Percentiles rank a stretch among this genome's conserved stretches.
phyloP scores from a whole-genome alignment of 805 yeast genomes.

The Tetrapisispora fleetii region DNA sequence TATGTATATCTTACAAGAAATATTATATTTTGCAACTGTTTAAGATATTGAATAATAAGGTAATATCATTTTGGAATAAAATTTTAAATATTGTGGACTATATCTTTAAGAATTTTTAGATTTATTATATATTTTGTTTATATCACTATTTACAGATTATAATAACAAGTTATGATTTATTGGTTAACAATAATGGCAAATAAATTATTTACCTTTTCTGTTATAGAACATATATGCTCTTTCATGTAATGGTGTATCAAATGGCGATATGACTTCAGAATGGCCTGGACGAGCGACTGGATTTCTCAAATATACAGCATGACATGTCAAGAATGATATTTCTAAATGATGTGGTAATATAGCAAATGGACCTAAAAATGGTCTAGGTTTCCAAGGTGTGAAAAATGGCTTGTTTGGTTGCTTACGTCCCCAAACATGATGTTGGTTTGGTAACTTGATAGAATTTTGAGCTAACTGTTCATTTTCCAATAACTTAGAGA shows the following conservation, averaged over 20 bases:
- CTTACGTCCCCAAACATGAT: slow-evolving; percentile 66
- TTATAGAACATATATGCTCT: slow-evolving; percentile 91
- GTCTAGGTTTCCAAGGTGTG: slow-evolving; percentile 96
- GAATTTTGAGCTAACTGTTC: slow-evolving; percentile 36
- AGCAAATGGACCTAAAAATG: slow-evolving; percentile 86
- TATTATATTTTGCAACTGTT: too few relatives aligned
- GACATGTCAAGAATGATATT: slow-evolving; percentile 82
- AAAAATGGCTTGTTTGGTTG: slow-evolving; percentile 74
- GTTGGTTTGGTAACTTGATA: slow-evolving; percentile 73
- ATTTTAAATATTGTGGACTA: neutral
- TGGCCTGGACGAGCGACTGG: slow-evolving; percentile 97
- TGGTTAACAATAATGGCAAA: neutral
- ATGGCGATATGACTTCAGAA: slow-evolving; percentile 91
- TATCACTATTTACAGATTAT: slow-evolving; percentile 5
- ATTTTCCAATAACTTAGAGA: slow-evolving; percentile 40
- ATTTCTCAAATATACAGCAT: slow-evolving; percentile 92
- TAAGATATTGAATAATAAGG: neutral
- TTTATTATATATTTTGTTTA: neutral
- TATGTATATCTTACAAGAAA: too few relatives aligned
- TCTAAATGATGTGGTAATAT: slow-evolving; percentile 88
- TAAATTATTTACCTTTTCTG: slow-evolving; percentile 46
- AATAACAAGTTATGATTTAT: neutral
- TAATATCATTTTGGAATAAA: too few relatives aligned
- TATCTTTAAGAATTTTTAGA: neutral
- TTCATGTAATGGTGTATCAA: slow-evolving; percentile 71